A percentile compares a stretch with the other conserved stretches of the same genome.
Evolutionary conservation across 2,329 filamentous ascomycete species (phyloP).

Genomic region (Cladosporium halotolerans): DNA sequence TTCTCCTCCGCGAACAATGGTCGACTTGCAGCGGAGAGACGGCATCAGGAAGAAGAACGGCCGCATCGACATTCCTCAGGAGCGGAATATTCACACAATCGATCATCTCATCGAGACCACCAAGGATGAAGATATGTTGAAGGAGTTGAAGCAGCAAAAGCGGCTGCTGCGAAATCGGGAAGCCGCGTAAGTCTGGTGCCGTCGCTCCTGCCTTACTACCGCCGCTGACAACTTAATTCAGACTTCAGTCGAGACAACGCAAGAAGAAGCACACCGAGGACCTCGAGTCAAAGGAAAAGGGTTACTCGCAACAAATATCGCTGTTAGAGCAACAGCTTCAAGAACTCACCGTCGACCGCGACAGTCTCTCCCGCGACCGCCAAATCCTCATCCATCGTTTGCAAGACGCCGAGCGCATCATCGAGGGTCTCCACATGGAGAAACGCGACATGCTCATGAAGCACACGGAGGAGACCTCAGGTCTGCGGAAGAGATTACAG

Average conservation of each 20-base stretch:
- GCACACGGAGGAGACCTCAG: slow-evolving; percentile 84
- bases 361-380: slow-evolving; percentile 25
- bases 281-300: slow-evolving; percentile 94
- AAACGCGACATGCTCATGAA: slow-evolving; percentile 85
- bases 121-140: slow-evolving; percentile 86
- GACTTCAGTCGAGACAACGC: slow-evolving; percentile 89
- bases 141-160: slow-evolving; percentile 98
- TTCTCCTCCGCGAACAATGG: slow-evolving; percentile 51
- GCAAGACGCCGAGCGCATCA: slow-evolving; percentile 66
- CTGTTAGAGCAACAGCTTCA: slow-evolving; percentile 72
- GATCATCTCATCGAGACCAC: slow-evolving; percentile 85
- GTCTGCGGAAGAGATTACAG: slow-evolving; percentile 86
- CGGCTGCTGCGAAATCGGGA: slow-evolving; percentile 89
- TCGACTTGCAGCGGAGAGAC: slow-evolving; percentile 57
- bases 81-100: slow-evolving; percentile 90
- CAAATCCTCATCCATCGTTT: slow-evolving; percentile 59
- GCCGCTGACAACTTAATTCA: slow-evolving; percentile 35
- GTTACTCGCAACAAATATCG: slow-evolving; percentile 68
- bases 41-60: slow-evolving; percentile 99
- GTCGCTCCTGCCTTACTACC: slow-evolving; percentile 10
- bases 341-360: slow-evolving; percentile 53
- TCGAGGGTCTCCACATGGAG: slow-evolving; percentile 72
- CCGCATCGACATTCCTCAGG: slow-evolving; percentile 91
- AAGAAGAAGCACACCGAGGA: slow-evolving; percentile 98
- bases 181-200: slow-evolving; percentile 64